These are phyloP conservation scores for Clavaria fumosa DNA, from an alignment of 768 basidiomycete genomes.

Conservation along the genomic window DNA sequence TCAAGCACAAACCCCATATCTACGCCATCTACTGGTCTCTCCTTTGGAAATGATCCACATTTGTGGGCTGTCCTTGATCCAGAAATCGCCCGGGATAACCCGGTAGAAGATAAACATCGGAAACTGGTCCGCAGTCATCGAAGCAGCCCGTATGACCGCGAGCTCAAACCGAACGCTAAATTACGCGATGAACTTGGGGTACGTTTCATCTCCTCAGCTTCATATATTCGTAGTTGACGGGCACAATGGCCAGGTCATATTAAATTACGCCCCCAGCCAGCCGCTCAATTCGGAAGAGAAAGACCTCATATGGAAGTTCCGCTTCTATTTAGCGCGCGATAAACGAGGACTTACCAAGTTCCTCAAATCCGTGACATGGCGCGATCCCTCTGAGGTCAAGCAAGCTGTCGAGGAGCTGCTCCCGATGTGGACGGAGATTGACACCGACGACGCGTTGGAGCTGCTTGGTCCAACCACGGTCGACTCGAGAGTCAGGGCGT, in stretches of 20 bases:
- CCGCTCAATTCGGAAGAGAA: constrained; percentile 82
- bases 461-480: constrained; percentile 81
- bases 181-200: constrained; percentile 88
- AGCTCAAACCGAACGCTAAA: constrained; percentile 93
- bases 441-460: constrained; percentile 92
- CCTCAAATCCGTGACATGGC: constrained; percentile 94
- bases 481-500: constrained; percentile 84
- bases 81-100: constrained; percentile 83
- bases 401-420: constrained; percentile 94
- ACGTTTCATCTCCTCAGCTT: constrained; percentile 15
- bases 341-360: constrained; percentile 95
- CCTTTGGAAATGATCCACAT: constrained; percentile 47
- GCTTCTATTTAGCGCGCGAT: constrained; percentile 90
- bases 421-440: constrained; percentile 94
- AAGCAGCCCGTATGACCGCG: constrained; percentile 87
- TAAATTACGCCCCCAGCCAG: constrained; percentile 84
- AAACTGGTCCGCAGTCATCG: constrained; percentile 88
- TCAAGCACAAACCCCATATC: too few species aligned
- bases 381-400: constrained; percentile 90
- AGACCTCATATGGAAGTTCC: constrained; percentile 95
- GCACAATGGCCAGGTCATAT: constrained; percentile 59
- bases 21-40: too few species aligned
- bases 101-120: constrained; percentile 94
- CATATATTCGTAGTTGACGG: too few species aligned
- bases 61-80: constrained; percentile 88